A percentile compares a stretch with the other conserved stretches of the same genome.
Conservation (phyloP, 441 rosid genomes). For the Arabidopsis lyrata region DNA sequence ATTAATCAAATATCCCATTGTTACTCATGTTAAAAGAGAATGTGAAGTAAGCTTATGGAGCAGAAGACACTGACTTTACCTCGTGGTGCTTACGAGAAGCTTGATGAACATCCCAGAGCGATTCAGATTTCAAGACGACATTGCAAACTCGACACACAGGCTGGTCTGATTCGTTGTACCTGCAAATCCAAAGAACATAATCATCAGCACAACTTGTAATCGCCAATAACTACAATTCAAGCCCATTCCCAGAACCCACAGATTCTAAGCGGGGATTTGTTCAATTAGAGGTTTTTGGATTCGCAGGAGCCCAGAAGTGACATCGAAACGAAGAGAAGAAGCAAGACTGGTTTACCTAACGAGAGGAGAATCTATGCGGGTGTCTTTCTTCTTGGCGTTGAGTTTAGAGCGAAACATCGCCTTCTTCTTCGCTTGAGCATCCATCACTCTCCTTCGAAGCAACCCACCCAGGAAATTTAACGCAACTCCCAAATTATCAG, state of each 20-base stretch:
- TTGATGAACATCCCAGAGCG: constrained; percentile 94
- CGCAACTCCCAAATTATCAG: too few relatives aligned
- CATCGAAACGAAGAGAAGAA: constrained; percentile 5
- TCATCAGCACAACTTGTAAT: background rate
- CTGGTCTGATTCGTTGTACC: constrained; percentile 91
- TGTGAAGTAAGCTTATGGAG: background rate
- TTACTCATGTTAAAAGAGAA: background rate
- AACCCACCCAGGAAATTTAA: background rate
- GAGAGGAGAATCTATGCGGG: constrained; percentile 85
- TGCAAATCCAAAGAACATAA: constrained; percentile 33
- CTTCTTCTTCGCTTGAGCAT: constrained; percentile 76
- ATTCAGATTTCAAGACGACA: constrained; percentile 78
- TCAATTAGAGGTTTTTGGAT: too few relatives aligned
- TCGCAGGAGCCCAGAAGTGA: background rate
- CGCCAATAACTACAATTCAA: background rate
- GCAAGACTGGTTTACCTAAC: constrained; percentile 56
- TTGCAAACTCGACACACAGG: constrained; percentile 89
- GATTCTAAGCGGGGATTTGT: background rate
- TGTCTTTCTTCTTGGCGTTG: constrained; percentile 78
- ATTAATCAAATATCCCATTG: background rate
- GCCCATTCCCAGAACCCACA: background rate
- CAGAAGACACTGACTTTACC: constrained; percentile 45
- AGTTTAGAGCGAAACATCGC: constrained; percentile 85
- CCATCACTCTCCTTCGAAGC: constrained; percentile 49
- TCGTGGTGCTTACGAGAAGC: constrained; percentile 93